Percentiles rank a stretch among this genome's conserved stretches.
These are phyloP conservation scores for Stenogyne calaminthoides DNA, from an alignment of 305 asterid genomes.

Conservation along the genomic window DNA sequence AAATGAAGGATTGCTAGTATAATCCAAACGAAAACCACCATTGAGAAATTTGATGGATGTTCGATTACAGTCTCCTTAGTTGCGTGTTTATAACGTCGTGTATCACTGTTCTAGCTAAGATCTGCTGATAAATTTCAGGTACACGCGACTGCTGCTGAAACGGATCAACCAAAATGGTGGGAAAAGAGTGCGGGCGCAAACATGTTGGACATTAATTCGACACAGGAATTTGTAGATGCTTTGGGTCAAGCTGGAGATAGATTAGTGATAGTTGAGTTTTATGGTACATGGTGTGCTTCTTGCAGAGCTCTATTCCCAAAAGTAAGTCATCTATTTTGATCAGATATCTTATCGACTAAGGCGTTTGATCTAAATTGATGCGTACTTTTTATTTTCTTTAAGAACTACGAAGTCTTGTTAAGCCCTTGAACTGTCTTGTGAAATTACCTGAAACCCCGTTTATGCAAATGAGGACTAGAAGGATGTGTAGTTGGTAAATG, in stretches of 20 bases:
- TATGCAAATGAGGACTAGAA: background rate
- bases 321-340: slow-evolving; percentile 34
- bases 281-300: slow-evolving; percentile 82
- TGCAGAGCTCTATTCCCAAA: slow-evolving; percentile 76
- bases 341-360: background rate
- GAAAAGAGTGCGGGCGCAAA: slow-evolving; percentile 59
- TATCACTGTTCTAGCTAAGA: background rate
- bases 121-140: slow-evolving; percentile 35
- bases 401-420: background rate
- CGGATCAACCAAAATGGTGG: slow-evolving; percentile 76
- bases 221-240: slow-evolving; percentile 62
- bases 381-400: background rate
- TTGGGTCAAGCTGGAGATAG: slow-evolving; percentile 69
- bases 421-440: background rate
- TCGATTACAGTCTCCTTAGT: background rate
- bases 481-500: background rate
- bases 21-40: background rate
- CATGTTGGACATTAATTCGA: slow-evolving; percentile 68
- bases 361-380: background rate
- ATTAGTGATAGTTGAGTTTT: slow-evolving; percentile 64
- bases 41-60: background rate
- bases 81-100: background rate
- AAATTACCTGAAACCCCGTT: background rate
- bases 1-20: background rate
- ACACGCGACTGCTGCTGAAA: slow-evolving; percentile 47